These are phyloP conservation scores for Lentinula novae-zelandiae DNA, from an alignment of 1,284 basidiomycete genomes.

Conservation along the genomic window DNA sequence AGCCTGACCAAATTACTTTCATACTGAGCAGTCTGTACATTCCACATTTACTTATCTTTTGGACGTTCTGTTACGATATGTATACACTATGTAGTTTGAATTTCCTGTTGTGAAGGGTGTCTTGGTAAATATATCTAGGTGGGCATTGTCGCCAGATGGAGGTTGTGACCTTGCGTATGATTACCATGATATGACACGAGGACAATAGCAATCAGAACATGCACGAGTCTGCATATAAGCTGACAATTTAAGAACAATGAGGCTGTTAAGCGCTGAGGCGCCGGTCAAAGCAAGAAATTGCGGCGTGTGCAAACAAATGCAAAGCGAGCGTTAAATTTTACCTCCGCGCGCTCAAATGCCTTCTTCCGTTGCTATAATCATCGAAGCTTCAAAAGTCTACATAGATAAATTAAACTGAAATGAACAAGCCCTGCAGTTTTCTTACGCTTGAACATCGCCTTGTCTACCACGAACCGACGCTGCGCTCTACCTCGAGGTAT, in stretches of 20 bases:
- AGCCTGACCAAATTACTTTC: not conserved
- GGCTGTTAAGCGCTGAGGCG: not conserved
- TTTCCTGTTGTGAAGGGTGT: not conserved
- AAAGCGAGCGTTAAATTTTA: not conserved
- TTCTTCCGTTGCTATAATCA: not conserved
- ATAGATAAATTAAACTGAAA: not conserved
- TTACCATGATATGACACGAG: no score
- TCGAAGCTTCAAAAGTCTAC: no score
- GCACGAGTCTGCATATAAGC: no score
- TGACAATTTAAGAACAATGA: not conserved
- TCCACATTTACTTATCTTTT: not conserved
- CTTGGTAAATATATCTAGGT: not conserved
- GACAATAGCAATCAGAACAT: no score
- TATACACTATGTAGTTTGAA: not conserved
- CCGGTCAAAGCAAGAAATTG: conserved; percentile 4
- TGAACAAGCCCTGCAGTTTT: not conserved
- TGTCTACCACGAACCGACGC: not conserved
- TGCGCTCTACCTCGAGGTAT: not conserved
- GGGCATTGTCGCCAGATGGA: not conserved
- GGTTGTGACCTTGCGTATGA: not conserved
- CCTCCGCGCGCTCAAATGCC: conserved; percentile 3
- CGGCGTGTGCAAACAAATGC: not conserved
- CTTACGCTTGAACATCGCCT: not conserved
- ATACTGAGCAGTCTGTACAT: not conserved
- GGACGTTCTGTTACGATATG: conserved; percentile 1